Base-by-base conservation (phyloP, 2,329 filamentous ascomycete species). In the Onygenales sp. region DNA sequence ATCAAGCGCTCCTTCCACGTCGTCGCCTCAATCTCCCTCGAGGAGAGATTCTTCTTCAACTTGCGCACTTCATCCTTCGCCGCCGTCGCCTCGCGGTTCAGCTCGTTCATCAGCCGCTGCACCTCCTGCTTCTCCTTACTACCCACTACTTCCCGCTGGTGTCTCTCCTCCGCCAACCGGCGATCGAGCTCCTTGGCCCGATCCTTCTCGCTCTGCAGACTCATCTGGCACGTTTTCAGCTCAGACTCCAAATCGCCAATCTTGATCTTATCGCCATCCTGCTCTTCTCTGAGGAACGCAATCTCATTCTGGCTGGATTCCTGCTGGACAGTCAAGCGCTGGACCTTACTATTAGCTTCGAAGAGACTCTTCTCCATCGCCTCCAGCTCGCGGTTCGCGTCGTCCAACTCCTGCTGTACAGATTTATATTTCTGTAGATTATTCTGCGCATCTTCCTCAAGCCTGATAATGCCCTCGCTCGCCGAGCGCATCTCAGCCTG, bases 191-290 rank as follows among this genome's bases (percentile, higher is more conserved):
- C 87, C 63, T 76, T 78, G 14, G 79, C 77, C 46, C 82, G 84
- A 56, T 96, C 91, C 69, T 86, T 87, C 69, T 95, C 90, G 50
- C 93, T 90, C 54, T 86, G 82, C n/a, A 95, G 74, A 48, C 76
- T 82, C 63, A 89, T 83, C 66, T 94, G 87, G n/a, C 84, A 80
- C 54, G 83, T 86, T 62, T 88, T 87, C 39, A 96, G 74, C 11
- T 85, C 83, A 7, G 89, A 87, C 65, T 97, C 91, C 7, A 97
- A 77, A 64, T 97, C 90, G 39, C 92, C 89, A 63, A 98, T 97
- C 71, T 90, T 91, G 67, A 98, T 95, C 78, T 98, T 98, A 75
- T 98, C 93, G 14, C 82, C 83, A 70, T 98, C 93, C 69, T 98
- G 93, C 73, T 98, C 93, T 66, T 98, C 93, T 1, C 93, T 85